Base-by-base conservation (phyloP, 2,329 filamentous ascomycete species). In the Paecilomyces fulvus region DNA sequence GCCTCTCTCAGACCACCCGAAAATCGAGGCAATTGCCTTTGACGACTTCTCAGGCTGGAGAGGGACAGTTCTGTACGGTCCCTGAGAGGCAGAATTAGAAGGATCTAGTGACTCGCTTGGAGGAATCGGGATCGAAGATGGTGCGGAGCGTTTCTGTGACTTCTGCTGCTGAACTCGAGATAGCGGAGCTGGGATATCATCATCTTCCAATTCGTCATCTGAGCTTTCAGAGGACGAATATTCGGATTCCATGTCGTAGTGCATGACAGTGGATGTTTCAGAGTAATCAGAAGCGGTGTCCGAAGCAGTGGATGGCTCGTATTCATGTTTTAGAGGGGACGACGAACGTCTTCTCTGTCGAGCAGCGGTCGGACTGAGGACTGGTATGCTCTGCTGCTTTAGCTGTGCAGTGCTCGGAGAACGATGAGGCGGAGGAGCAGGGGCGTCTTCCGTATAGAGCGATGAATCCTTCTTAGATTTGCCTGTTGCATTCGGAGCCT, bases 291-390 rank as follows among this genome's bases (percentile, higher is more conserved):
- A 80, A 6, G 21, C 48, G 14, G 83, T 83, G 48, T 83, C 82
- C 0, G 84, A 86, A 50, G 83, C 83, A 6, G 83, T 85, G 14
- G 94, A 97, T 12, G 92, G 92, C 60, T 92, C 87, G 65, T 96
- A 99, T 74, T 99, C 92, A 68, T 97, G 92, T 75, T 99, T 99
- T 52, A 99, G 78, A 0, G 94, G 94, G 1, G 94, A 99, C 0
- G 94, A 97, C 1, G 85, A 88, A 17, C 91, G 84, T 49, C 92
- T 84, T 67, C 87, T 70, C 70, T 79, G 65, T 68, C 74, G 68
- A 60, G 75, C 65, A 56, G 73, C 63, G 63, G 71, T 64, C 76
- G 85, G 66, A 67, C 77, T 67, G 70, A 85, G 62, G 69, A 79
- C 56, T 58, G 76, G 73, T 65, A 75, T 69, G 60, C 67, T 75